Base-by-base conservation (phyloP, 345 rosid genomes). In the Cochlearia excelsa region DNA sequence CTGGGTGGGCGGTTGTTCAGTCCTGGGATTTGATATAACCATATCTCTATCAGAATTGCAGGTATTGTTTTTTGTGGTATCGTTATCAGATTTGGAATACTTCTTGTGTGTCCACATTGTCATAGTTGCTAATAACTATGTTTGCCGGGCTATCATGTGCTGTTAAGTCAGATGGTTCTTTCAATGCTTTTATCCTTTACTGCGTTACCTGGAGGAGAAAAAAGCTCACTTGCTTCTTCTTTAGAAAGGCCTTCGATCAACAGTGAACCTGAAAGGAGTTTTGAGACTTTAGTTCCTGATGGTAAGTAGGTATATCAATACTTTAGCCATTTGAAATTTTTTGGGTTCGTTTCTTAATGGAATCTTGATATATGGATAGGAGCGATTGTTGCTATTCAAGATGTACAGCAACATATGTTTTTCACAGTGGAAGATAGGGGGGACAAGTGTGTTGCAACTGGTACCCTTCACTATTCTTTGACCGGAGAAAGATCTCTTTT, bases 401-500 rank as follows among this genome's bases (percentile, higher is more conserved):
- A 91, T 77, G 79, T 83, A 11, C 75, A 88, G 75, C 90, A 91
- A 61, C 98, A 88, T 74, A 48, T 82, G 79, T 91, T 82, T 78
- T 76, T 91, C 70, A 67, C 85, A 29, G 85, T 88, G 72, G 84
- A 88, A 76, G 90, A 74, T 64, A 74, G 71, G 72, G 83, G 72
- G 67, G 71, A 78, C 60, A 79, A 77, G 59, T 81, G 66, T 70
- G 72, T 63, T 51, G 61, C 81, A 59, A 75, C 63, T 72, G 96
- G 98, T 54, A 69, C 78, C 39, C 70, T 88, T 72, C 98, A 91
- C 69, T 84, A 91, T 80, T 91, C 98, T 60, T 85, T 91, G 66
- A 87, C 76, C 11, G 85, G 92, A 69, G 86, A 84, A 68, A 81
- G 77, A 73, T 92, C 92, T 65, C 89, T 91, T 74, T 91, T 91